These are phyloP conservation scores for Phytophthora citricola DNA, from an alignment of 352 stramenopile species.

Conservation along the genomic window DNA sequence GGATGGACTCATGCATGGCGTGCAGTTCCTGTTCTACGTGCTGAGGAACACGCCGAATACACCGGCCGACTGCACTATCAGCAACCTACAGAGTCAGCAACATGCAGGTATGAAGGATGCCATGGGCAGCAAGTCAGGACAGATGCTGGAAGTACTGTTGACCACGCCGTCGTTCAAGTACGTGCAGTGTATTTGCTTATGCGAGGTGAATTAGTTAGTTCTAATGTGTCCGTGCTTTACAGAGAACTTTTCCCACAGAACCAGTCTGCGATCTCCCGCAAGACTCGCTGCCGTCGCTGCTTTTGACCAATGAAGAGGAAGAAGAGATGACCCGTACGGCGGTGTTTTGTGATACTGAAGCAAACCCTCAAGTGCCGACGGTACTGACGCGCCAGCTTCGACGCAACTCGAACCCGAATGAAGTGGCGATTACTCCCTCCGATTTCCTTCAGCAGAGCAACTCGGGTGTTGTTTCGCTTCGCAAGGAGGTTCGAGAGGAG, in stretches of 20 bases:
- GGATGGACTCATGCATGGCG: conserved; percentile 85
- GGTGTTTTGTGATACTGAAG: conserved; percentile 76
- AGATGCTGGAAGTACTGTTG: conserved; percentile 86
- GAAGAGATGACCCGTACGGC: conserved; percentile 72
- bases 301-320: conserved; percentile 77
- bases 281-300: conserved; percentile 51
- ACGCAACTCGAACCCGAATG: conserved; percentile 49
- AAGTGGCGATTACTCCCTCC: conserved; percentile 60
- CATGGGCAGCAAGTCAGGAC: conserved; percentile 84
- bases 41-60: conserved; percentile 86
- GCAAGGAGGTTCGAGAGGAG: conserved; percentile 57
- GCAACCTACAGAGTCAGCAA: conserved; percentile 81
- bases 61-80: conserved; percentile 85
- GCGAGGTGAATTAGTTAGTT: not conserved
- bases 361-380: conserved; percentile 67
- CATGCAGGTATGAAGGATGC: conserved; percentile 87
- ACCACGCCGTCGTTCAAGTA: conserved; percentile 88
- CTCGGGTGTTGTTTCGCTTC: conserved; percentile 73
- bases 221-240: conserved; percentile 14
- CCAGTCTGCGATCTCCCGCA: conserved; percentile 37
- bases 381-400: conserved; percentile 66
- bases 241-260: conserved; percentile 66
- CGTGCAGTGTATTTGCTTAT: conserved; percentile 13
- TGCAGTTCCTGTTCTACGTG: conserved; percentile 90
- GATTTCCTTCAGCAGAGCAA: conserved; percentile 80